These are phyloP conservation scores for Vanilla planifolia DNA, from an alignment of 106 monocot genomes.

Conservation along the genomic window DNA sequence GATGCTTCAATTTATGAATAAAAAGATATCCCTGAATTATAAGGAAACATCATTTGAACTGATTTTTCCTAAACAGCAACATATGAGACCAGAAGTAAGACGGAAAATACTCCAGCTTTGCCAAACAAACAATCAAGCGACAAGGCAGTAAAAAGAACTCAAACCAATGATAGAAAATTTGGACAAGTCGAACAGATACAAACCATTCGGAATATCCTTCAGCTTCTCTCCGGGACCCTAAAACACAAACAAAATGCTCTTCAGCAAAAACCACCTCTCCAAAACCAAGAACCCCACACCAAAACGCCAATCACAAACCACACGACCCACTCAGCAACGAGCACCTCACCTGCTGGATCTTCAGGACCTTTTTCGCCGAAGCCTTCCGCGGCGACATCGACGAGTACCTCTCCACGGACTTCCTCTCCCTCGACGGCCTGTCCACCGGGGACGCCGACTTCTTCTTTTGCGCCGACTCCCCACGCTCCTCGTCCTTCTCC, in stretches of 20 bases:
- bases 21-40: no score
- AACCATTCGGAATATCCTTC: conserved; percentile 95
- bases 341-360: conserved; percentile 43
- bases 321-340: background rate
- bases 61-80: no score
- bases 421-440: conserved; percentile 73
- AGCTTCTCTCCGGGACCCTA: conserved; percentile 83
- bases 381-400: conserved; percentile 21
- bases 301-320: no score
- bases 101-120: no score
- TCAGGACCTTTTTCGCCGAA: conserved; percentile 31
- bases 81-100: no score
- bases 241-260: conserved; percentile 1
- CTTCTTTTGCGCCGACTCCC: conserved; percentile 12
- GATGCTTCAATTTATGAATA: no score
- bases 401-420: conserved; percentile 67
- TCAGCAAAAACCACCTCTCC: conserved; percentile 2
- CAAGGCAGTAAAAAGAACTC: no score
- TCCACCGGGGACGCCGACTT: conserved; percentile 18
- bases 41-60: no score
- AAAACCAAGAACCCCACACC: background rate
- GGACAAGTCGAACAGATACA: background rate
- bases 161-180: background rate
- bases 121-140: no score
- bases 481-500: conserved; percentile 3